Evolutionary conservation across 2,329 filamentous ascomycete species (phyloP).

Genomic region (Stachybotrys chartarum): DNA sequence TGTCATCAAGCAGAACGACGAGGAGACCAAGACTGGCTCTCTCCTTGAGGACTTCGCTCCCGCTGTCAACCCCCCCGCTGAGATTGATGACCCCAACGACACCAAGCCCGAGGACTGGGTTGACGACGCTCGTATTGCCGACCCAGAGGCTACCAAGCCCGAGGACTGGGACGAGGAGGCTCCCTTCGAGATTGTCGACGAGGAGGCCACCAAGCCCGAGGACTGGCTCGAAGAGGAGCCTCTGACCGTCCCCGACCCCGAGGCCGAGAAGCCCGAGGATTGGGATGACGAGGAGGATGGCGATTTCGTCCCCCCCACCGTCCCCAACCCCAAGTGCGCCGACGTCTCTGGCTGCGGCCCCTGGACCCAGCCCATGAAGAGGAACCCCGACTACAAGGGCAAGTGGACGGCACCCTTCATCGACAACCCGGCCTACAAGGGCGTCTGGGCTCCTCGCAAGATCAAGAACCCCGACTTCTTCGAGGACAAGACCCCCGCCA

Average conservation of each 20-base stretch:
- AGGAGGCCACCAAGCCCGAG: conserved; percentile 82
- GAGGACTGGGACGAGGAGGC: conserved; percentile 99
- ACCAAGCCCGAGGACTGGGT: conserved; percentile 94
- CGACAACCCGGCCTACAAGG: conserved; percentile 98
- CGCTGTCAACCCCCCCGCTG: conserved; percentile 85
- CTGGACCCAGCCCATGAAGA: conserved; percentile 86
- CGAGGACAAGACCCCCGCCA: conserved; percentile 93
- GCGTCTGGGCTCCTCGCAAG: conserved; percentile 87
- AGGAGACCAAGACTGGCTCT: conserved; percentile 79
- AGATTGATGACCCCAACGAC: conserved; percentile 94
- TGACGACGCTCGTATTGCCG: conserved; percentile 82
- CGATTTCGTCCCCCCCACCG: conserved; percentile 86
- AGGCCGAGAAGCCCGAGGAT: conserved; percentile 95
- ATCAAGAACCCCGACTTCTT: conserved; percentile 95
- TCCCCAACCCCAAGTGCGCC: conserved; percentile 93
- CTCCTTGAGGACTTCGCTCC: conserved; percentile 92
- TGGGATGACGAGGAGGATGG: conserved; percentile 99
- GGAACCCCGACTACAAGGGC: conserved; percentile 97
- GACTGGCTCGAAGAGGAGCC: conserved; percentile 96
- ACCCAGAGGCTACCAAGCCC: conserved; percentile 91
- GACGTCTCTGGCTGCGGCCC: conserved; percentile 90
- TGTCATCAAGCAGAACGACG: conserved; percentile 85
- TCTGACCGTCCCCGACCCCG: conserved; percentile 76
- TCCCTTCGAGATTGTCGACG: conserved; percentile 90
- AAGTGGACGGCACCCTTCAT: conserved; percentile 91